phyloP scores from a whole-genome alignment of 257 asterid genomes.

The Lavandula angustifolia region DNA sequence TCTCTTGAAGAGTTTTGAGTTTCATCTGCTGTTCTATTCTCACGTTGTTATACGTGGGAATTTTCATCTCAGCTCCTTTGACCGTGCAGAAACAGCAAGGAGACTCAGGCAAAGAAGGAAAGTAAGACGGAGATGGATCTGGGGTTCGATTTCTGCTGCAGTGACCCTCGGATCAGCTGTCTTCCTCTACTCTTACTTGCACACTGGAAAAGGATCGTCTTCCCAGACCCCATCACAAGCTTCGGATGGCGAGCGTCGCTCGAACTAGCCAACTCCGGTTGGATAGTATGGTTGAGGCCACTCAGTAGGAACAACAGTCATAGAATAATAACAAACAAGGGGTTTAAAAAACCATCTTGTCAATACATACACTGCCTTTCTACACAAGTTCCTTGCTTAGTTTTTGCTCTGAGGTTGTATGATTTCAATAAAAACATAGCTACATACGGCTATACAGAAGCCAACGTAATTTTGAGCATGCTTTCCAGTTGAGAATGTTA shows the following conservation, averaged over 20 bases:
- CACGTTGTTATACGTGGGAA: neutral
- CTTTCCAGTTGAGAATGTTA: too few species aligned
- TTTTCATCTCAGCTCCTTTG: constrained; percentile 1
- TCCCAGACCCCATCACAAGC: constrained; percentile 38
- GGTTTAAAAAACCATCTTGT: constrained; percentile 43
- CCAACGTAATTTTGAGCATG: neutral
- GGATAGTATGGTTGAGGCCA: constrained; percentile 30
- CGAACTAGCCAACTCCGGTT: constrained; percentile 36
- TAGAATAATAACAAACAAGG: constrained; percentile 37
- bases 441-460: constrained; percentile 28
- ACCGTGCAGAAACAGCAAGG: constrained; percentile 62
- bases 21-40: too few species aligned
- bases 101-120: constrained; percentile 70
- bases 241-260: constrained; percentile 35
- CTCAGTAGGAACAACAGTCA: neutral
- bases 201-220: constrained; percentile 54
- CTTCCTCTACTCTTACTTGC: constrained; percentile 64
- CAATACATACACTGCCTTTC: constrained; percentile 32
- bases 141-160: constrained; percentile 76
- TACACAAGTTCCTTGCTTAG: constrained; percentile 28
- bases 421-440: constrained; percentile 39
- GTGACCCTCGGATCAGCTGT: constrained; percentile 63
- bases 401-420: constrained; percentile 40
- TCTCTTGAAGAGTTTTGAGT: too few species aligned
- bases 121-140: constrained; percentile 64